Conservation (phyloP, 1,139 yeast species). For the Protomyces macrosporus region DNA sequence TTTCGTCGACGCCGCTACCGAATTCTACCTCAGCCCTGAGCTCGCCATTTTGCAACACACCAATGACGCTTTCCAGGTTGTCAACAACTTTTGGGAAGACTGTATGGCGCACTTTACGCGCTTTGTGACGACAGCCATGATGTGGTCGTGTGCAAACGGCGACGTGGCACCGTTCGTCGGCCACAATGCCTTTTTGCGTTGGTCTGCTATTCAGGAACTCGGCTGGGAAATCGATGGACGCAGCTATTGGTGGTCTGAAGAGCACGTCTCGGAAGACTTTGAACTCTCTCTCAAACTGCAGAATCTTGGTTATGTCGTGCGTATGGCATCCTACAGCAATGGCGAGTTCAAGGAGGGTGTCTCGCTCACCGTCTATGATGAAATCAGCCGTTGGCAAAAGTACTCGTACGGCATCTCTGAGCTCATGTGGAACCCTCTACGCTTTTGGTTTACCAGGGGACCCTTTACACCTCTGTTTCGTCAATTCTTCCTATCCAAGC, state of each 20-base stretch:
- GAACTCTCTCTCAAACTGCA: slow-evolving; percentile 31
- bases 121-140: slow-evolving; percentile 30
- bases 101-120: slow-evolving; percentile 31
- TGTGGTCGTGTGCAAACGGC: slow-evolving; percentile 30
- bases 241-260: slow-evolving; percentile 30
- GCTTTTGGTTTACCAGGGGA: slow-evolving; percentile 28
- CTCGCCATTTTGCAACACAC: slow-evolving; percentile 31
- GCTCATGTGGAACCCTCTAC: slow-evolving; percentile 29
- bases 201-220: slow-evolving; percentile 30
- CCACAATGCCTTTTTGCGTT: slow-evolving; percentile 31
- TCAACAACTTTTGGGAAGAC: slow-evolving; percentile 30
- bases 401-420: slow-evolving; percentile 31
- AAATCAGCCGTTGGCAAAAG: slow-evolving; percentile 31
- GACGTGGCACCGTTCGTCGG: slow-evolving; percentile 32
- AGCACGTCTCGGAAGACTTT: slow-evolving; percentile 31
- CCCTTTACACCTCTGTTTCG: slow-evolving; percentile 31
- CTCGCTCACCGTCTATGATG: slow-evolving; percentile 31
- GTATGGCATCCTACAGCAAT: slow-evolving; percentile 28
- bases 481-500: slow-evolving; percentile 23
- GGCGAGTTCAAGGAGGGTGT: slow-evolving; percentile 32
- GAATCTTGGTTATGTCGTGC: slow-evolving; percentile 28
- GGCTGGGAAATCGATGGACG: slow-evolving; percentile 29
- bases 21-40: slow-evolving; percentile 30
- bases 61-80: slow-evolving; percentile 31
- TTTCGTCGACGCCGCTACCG: slow-evolving; percentile 31